Conservation (phyloP, 768 basidiomycete genomes). For the Mycena galopus region DNA sequence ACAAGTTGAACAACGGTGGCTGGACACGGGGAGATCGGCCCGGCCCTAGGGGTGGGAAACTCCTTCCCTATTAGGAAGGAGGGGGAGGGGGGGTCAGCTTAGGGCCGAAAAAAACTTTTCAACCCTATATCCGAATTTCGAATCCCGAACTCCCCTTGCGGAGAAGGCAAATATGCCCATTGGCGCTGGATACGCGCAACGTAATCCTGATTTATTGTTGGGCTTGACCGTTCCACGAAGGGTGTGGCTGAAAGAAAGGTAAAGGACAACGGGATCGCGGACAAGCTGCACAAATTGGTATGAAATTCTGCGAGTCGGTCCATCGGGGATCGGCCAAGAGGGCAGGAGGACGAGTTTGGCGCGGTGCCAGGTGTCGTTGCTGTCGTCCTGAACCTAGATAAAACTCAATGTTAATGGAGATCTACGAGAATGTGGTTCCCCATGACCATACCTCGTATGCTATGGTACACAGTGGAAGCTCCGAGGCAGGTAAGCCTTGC, state of each 20-base stretch:
- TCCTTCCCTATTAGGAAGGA: too few relatives aligned
- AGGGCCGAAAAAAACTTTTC: too few relatives aligned
- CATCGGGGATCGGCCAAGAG: conserved; percentile 14
- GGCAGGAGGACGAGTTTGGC: conserved; percentile 22
- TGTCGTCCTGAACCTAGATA: conserved; percentile 15
- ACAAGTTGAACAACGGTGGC: too few relatives aligned
- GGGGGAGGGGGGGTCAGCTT: too few relatives aligned
- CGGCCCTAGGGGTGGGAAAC: too few relatives aligned
- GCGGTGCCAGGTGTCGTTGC: conserved; percentile 9
- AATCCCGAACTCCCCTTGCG: too few relatives aligned
- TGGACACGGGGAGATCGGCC: too few relatives aligned
- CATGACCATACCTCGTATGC: conserved; percentile 10
- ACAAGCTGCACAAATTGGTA: conserved; percentile 19
- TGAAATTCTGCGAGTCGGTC: conserved; percentile 13
- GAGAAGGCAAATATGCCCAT: conserved; percentile 13
- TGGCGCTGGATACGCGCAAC: conserved; percentile 13
- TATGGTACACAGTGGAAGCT: conserved; percentile 14
- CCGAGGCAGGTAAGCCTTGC: conserved; percentile 4
- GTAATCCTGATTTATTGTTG: conserved; percentile 12
- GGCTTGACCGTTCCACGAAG: conserved; percentile 18
- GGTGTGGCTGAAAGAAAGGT: conserved; percentile 10
- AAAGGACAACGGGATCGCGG: conserved; percentile 15
- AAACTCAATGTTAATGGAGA: not conserved
- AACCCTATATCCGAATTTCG: too few relatives aligned
- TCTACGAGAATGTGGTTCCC: not conserved